Conservation (phyloP, 768 basidiomycete species). For the Russula olivacea region DNA sequence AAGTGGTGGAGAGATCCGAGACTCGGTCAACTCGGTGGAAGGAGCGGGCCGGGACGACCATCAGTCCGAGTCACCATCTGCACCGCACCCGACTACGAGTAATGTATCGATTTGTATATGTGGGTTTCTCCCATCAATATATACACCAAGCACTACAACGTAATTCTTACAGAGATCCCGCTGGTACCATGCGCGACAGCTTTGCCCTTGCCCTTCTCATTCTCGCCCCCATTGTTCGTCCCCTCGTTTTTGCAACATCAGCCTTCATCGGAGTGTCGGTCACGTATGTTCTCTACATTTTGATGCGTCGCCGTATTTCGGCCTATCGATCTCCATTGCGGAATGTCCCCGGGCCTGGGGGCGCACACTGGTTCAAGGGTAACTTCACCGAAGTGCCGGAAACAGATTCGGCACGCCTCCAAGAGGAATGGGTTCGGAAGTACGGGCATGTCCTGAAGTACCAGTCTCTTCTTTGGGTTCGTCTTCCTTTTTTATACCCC, state of each 20-base stretch:
- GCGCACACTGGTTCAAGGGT: conserved; percentile 7
- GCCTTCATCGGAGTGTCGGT: neutral
- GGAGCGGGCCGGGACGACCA: neutral
- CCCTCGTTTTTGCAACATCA: neutral
- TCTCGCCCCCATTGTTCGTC: neutral
- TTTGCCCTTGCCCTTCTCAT: neutral
- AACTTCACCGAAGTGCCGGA: conserved; percentile 8
- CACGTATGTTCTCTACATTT: neutral
- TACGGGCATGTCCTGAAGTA: conserved; percentile 19
- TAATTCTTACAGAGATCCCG: neutral
- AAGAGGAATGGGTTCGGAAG: conserved; percentile 19
- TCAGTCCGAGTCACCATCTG: too few relatives aligned
- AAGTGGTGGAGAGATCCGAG: too few relatives aligned
- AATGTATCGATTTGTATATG: neutral
- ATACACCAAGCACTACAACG: neutral
- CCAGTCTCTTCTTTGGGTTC: conserved; percentile 5
- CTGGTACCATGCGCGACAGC: neutral
- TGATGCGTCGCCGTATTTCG: neutral
- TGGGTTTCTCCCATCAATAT: neutral
- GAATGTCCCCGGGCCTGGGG: conserved; percentile 9
- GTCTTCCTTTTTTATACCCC: neutral
- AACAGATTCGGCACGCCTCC: conserved; percentile 5
- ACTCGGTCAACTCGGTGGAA: neutral
- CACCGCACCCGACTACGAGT: neutral
- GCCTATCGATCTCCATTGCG: conserved; percentile 4